A percentile compares a stretch with the other conserved stretches of the same genome.
These are phyloP conservation scores for Pestalotiopsis sp. DNA, from an alignment of 2,329 filamentous ascomycete genomes.

Conservation along the genomic window DNA sequence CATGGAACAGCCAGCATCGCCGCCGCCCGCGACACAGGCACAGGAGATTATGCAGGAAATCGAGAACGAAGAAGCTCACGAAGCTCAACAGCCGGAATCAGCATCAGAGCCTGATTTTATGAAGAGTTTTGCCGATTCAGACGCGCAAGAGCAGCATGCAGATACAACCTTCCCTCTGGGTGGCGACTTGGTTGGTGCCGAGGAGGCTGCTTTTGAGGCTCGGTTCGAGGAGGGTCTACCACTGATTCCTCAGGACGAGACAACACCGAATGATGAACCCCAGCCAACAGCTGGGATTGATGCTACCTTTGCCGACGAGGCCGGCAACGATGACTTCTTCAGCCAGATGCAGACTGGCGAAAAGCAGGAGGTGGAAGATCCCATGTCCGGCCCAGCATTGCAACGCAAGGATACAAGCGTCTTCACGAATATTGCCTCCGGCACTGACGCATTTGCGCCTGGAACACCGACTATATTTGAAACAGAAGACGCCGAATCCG, in stretches of 20 bases:
- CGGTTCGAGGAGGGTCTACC: conserved; percentile 74
- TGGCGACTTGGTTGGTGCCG: conserved; percentile 42
- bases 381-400: conserved; percentile 39
- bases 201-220: conserved; percentile 52
- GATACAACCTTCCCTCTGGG: conserved; percentile 38
- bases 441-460: conserved; percentile 19
- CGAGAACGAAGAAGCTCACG: conserved; percentile 50
- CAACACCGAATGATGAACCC: conserved; percentile 23
- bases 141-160: conserved; percentile 21
- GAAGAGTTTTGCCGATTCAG: conserved; percentile 33
- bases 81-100: conserved; percentile 26
- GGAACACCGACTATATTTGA: conserved; percentile 27
- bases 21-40: conserved; percentile 52
- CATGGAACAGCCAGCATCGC: conserved; percentile 36
- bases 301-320: conserved; percentile 45
- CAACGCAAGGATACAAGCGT: conserved; percentile 72
- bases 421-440: conserved; percentile 38
- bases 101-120: conserved; percentile 38
- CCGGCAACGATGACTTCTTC: conserved; percentile 66
- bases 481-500: conserved; percentile 1
- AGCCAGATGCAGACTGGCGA: conserved; percentile 44
- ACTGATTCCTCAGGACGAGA: conserved; percentile 49
- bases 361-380: conserved; percentile 28
- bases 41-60: conserved; percentile 55
- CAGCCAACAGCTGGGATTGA: conserved; percentile 21